Conservation (phyloP, 1,284 basidiomycete species). For the Retiboletus fuscus region DNA sequence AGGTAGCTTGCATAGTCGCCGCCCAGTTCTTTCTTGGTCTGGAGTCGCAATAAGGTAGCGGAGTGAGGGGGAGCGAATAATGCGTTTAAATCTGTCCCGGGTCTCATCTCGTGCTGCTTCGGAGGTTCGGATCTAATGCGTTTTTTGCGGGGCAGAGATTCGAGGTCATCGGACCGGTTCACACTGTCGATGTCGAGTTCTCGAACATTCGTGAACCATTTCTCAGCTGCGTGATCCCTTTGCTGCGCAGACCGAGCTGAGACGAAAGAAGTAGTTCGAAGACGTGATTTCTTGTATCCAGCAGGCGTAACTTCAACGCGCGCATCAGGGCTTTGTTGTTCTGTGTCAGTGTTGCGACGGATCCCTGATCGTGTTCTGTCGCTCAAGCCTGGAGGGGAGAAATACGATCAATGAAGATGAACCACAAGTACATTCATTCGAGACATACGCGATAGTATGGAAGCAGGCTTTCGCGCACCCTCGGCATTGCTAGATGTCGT, state of each 20-base stretch:
- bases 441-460: conserved; percentile 43
- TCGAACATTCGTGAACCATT: conserved; percentile 41
- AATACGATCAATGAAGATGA: conserved; percentile 4
- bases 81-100: conserved; percentile 41
- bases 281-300: conserved; percentile 7
- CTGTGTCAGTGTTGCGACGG: conserved; percentile 18
- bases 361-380: conserved; percentile 15
- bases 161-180: conserved; percentile 9
- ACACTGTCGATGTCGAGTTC: conserved; percentile 34
- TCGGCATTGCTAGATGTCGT: background rate
- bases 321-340: conserved; percentile 8
- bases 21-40: conserved; percentile 52
- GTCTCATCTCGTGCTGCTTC: conserved; percentile 40
- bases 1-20: conserved; percentile 66
- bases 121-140: conserved; percentile 7
- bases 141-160: conserved; percentile 20
- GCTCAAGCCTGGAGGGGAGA: conserved; percentile 34
- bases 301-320: background rate
- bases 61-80: conserved; percentile 37
- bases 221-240: conserved; percentile 41
- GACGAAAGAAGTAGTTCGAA: conserved; percentile 38
- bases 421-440: background rate
- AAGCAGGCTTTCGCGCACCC: conserved; percentile 7
- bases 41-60: conserved; percentile 35
- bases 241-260: conserved; percentile 40